Conservation (phyloP, 2,329 filamentous ascomycete genomes). For the Didymellaceae sp. region DNA sequence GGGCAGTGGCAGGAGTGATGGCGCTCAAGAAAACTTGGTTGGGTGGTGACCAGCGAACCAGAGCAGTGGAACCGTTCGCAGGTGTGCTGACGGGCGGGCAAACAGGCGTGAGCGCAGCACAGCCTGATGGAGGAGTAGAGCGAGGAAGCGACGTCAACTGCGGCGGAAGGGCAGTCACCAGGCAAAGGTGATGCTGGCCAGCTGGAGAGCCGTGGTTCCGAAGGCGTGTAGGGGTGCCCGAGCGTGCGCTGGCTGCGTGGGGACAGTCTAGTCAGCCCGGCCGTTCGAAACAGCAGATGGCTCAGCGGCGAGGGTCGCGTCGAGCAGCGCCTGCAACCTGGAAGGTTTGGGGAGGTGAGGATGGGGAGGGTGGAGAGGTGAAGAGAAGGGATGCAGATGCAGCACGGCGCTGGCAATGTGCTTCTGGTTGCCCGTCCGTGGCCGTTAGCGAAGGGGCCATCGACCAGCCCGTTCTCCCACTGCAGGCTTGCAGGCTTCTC, state of each 20-base stretch:
- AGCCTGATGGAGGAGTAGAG: conserved; percentile 15
- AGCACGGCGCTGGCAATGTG: conserved; percentile 17
- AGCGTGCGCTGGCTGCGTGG: conserved; percentile 20
- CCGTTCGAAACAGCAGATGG: conserved; percentile 27
- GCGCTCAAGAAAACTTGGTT: neutral
- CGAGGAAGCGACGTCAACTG: conserved; percentile 9
- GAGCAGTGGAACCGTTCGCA: neutral
- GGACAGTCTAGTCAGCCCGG: conserved; percentile 23
- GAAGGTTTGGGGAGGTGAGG: conserved; percentile 18
- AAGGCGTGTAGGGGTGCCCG: conserved; percentile 24
- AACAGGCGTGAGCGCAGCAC: conserved; percentile 21
- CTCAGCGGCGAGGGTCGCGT: conserved; percentile 27
- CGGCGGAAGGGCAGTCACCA: conserved; percentile 3
- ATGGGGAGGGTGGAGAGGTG: conserved; percentile 17
- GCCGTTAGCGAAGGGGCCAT: conserved; percentile 24
- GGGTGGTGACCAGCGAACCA: conserved; percentile 15
- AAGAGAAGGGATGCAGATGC: conserved; percentile 13
- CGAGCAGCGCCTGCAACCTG: conserved; percentile 29
- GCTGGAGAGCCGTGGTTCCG: conserved; percentile 18
- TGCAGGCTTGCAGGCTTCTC: conserved; percentile 1
- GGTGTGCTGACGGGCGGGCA: conserved; percentile 2
- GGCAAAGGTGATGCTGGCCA: conserved; percentile 17
- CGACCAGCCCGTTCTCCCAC: conserved; percentile 14
- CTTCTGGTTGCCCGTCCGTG: conserved; percentile 19
- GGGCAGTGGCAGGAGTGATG: conserved; percentile 11